These are phyloP conservation scores for Saccharomycopsis capsularis DNA, from an alignment of 805 yeast species.

Conservation along the genomic window DNA sequence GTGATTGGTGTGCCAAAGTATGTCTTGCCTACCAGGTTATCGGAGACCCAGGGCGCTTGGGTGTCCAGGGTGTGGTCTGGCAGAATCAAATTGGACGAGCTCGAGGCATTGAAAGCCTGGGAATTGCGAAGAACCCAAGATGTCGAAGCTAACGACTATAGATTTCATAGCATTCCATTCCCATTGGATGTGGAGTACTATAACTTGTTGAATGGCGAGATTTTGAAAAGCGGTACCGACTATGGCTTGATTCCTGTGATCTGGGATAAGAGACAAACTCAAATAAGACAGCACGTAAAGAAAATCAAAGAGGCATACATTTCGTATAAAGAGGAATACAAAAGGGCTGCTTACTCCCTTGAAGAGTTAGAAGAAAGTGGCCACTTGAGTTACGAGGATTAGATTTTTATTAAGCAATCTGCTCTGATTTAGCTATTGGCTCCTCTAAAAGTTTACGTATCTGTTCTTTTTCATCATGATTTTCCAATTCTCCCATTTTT, in stretches of 20 bases:
- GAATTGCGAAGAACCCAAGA: slow-evolving; percentile 26
- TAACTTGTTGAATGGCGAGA: slow-evolving; percentile 12
- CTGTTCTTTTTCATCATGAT: no score
- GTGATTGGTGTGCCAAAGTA: slow-evolving; percentile 56
- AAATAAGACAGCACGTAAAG: slow-evolving; percentile 38
- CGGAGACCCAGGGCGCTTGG: slow-evolving; percentile 59
- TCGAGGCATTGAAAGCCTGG: slow-evolving; percentile 39
- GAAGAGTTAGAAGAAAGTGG: slow-evolving; percentile 35
- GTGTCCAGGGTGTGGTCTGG: slow-evolving; percentile 58
- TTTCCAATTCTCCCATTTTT: no score
- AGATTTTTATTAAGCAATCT: no score
- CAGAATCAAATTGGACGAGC: slow-evolving; percentile 42
- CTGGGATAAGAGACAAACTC: slow-evolving; percentile 44
- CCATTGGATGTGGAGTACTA: slow-evolving; percentile 19
- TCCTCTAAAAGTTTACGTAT: no score
- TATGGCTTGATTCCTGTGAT: slow-evolving; percentile 43
- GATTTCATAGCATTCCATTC: slow-evolving; percentile 14
- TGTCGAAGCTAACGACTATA: background rate
- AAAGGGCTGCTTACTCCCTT: slow-evolving; percentile 29
- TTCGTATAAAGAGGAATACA: slow-evolving; percentile 33
- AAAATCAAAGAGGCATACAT: slow-evolving; percentile 40
- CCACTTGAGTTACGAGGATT: slow-evolving; percentile 19
- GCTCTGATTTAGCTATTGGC: no score
- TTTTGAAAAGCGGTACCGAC: slow-evolving; percentile 30
- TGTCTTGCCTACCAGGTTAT: slow-evolving; percentile 54